A percentile compares a stretch with the other conserved stretches of the same genome.
Evolutionary conservation across 129 eudicot species (phyloP).

Genomic region (Arctium minus): DNA sequence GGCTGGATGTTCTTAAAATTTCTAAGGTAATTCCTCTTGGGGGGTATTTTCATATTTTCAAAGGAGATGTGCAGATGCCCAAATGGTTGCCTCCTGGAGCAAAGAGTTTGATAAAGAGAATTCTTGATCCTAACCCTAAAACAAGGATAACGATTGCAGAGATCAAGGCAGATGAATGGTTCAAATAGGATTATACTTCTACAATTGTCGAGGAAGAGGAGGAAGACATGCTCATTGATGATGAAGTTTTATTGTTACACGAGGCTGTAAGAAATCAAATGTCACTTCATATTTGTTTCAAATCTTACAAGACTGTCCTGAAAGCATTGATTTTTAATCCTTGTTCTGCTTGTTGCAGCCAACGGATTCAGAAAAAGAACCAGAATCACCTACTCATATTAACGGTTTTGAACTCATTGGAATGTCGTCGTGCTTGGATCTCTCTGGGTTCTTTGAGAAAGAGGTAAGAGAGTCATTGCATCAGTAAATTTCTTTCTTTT

Average conservation of each 20-base stretch:
- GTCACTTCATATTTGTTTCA: background rate
- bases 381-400: constrained; percentile 14
- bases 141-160: constrained; percentile 50
- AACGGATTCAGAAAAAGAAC: constrained; percentile 13
- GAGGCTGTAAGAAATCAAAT: constrained; percentile 31
- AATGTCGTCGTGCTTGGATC: constrained; percentile 4
- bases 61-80: constrained; percentile 83
- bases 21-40: background rate
- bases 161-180: constrained; percentile 63
- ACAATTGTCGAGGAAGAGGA: constrained; percentile 46
- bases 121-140: constrained; percentile 64
- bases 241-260: background rate
- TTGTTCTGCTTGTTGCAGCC: background rate
- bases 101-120: constrained; percentile 53
- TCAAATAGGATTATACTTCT: constrained; percentile 60
- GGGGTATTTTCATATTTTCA: constrained; percentile 54
- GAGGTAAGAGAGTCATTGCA: constrained; percentile 42
- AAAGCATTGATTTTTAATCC: background rate
- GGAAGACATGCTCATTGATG: constrained; percentile 19
- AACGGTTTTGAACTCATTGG: too few relatives aligned
- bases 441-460: constrained; percentile 44
- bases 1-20: background rate
- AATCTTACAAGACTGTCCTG: background rate
- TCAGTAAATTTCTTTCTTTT: constrained; percentile 27
- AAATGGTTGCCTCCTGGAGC: constrained; percentile 74